These are phyloP conservation scores for Ogataea naganishii DNA, from an alignment of 805 yeast species.

Conservation along the genomic window DNA sequence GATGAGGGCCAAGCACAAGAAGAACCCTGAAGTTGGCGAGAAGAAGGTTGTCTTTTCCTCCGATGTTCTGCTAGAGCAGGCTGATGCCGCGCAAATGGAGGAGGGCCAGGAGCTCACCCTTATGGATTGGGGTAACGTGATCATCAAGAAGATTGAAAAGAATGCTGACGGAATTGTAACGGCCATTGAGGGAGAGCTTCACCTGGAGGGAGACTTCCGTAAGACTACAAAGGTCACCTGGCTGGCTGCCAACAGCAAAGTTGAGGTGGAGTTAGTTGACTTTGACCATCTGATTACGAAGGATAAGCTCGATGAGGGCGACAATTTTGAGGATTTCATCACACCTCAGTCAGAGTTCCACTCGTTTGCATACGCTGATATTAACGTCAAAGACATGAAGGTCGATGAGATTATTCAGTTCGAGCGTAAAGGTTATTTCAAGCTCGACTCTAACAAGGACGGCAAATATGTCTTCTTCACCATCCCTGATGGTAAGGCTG, in stretches of 20 bases:
- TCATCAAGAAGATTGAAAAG: constrained; percentile 61
- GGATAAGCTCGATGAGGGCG: constrained; percentile 92
- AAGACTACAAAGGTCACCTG: constrained; percentile 92
- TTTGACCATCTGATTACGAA: constrained; percentile 93
- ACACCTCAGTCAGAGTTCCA: constrained; percentile 85
- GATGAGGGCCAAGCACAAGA: constrained; percentile 87
- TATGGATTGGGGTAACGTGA: constrained; percentile 98
- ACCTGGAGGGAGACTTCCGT: constrained; percentile 94
- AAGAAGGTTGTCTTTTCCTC: constrained; percentile 67
- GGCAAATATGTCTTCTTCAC: constrained; percentile 76
- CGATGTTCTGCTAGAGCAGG: constrained; percentile 73
- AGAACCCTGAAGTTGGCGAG: constrained; percentile 83
- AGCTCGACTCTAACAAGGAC: constrained; percentile 58
- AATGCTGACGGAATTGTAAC: constrained; percentile 48
- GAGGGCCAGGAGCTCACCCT: constrained; percentile 92
- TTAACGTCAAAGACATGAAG: constrained; percentile 66
- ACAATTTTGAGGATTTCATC: constrained; percentile 84
- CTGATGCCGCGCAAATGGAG: constrained; percentile 57
- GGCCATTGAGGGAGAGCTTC: constrained; percentile 66
- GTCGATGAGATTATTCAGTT: constrained; percentile 87
- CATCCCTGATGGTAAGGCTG: constrained; percentile 91
- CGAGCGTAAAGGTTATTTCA: constrained; percentile 94
- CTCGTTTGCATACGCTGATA: constrained; percentile 69
- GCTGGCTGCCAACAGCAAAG: constrained; percentile 76
- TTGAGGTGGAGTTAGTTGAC: constrained; percentile 72